Conservation (phyloP, 441 rosid genomes). For the Jatropha multifida region DNA sequence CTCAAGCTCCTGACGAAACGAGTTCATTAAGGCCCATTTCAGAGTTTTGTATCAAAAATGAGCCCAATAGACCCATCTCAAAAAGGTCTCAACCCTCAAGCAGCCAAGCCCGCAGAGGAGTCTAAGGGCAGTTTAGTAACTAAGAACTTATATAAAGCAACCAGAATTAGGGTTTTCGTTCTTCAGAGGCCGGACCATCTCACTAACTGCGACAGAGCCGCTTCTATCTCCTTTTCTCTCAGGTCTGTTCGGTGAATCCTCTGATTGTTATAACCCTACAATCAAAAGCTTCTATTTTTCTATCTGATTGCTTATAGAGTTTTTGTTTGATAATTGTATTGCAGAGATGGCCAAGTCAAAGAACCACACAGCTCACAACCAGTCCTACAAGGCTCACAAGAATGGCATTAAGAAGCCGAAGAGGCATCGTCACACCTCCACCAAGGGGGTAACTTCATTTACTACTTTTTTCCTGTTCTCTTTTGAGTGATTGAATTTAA, state of each 20-base stretch:
- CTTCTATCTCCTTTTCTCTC: not conserved
- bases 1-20: not conserved
- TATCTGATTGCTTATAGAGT: not conserved
- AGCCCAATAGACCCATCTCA: not conserved
- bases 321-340: not conserved
- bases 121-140: constrained; percentile 15
- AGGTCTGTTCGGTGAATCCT: constrained; percentile 10
- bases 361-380: constrained; percentile 99
- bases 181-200: not conserved
- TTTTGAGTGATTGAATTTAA: not conserved
- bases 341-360: constrained; percentile 98
- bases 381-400: constrained; percentile 92
- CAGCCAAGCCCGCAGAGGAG: not conserved
- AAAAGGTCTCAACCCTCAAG: not conserved
- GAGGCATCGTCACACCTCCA: constrained; percentile 92
- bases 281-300: not conserved
- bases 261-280: not conserved
- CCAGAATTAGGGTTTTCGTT: constrained; percentile 23
- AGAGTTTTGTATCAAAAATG: not conserved
- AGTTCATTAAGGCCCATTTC: not conserved
- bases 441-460: constrained; percentile 66
- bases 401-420: constrained; percentile 97
- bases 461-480: too few species aligned
- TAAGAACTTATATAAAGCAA: not conserved
- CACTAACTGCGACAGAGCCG: constrained; percentile 6